Conservation (phyloP, 805 yeast species). For the Sungouiella blattae region DNA sequence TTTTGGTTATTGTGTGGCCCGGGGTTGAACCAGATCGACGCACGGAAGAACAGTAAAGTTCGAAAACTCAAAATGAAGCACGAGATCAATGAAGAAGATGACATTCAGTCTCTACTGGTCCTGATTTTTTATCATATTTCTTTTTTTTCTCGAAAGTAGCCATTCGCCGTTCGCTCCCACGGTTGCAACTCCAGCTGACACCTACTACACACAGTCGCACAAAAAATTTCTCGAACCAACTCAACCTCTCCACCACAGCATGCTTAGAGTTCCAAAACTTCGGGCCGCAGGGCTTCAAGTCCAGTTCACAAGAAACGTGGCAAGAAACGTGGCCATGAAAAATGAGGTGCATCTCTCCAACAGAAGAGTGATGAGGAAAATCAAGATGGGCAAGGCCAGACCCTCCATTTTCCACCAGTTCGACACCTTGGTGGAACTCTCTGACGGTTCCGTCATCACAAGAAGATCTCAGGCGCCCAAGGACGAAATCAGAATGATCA, state of each 20-base stretch:
- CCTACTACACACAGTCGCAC: neutral
- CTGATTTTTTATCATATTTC: too few species aligned
- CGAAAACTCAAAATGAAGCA: too few species aligned
- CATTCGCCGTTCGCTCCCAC: too few species aligned
- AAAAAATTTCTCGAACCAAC: conserved; percentile 6
- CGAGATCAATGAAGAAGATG: too few species aligned
- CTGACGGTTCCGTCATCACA: conserved; percentile 87
- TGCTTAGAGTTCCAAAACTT: conserved; percentile 1
- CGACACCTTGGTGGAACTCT: conserved; percentile 81
- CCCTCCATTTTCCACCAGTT: conserved; percentile 92
- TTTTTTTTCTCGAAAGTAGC: too few species aligned
- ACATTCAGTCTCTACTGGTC: too few species aligned
- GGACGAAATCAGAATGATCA: conserved; percentile 76
- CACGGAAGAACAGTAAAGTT: too few species aligned
- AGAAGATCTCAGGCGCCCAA: conserved; percentile 88
- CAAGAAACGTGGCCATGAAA: conserved; percentile 19
- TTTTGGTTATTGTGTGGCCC: too few species aligned
- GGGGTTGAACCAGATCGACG: too few species aligned
- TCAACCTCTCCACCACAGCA: too few species aligned
- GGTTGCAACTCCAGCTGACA: too few species aligned
- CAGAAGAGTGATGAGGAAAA: conserved; percentile 65
- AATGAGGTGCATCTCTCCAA: conserved; percentile 42
- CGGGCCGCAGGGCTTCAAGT: too few species aligned
- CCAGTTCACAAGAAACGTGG: conserved; percentile 10
- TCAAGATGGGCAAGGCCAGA: conserved; percentile 78